These are phyloP conservation scores for Pulveroboletus sp. DNA, from an alignment of 768 basidiomycete species.

Conservation along the genomic window DNA sequence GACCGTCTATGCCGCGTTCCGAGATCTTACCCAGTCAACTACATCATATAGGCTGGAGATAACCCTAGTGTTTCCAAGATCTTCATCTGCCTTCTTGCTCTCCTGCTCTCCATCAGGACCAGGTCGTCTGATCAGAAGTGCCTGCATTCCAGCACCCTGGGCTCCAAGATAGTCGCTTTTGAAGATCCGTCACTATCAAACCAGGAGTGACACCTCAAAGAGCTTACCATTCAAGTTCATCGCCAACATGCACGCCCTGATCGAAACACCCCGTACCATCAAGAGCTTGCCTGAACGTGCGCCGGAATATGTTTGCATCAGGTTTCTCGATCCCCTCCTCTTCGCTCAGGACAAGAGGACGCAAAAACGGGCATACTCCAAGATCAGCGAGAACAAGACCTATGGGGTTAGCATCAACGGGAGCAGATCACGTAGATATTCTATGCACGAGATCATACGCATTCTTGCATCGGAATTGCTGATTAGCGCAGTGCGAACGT, in stretches of 20 bases:
- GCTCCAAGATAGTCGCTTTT: conserved; percentile 69
- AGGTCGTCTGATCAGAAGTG: conserved; percentile 54
- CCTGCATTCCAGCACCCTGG: conserved; percentile 48
- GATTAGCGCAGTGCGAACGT: conserved; percentile 55
- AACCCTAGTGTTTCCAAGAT: conserved; percentile 38
- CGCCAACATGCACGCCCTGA: conserved; percentile 71
- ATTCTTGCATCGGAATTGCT: conserved; percentile 76
- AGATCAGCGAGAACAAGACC: conserved; percentile 58
- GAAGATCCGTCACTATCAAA: conserved; percentile 3
- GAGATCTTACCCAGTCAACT: conserved; percentile 34
- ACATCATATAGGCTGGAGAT: conserved; percentile 38
- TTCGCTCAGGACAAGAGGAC: conserved; percentile 66
- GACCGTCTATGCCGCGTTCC: conserved; percentile 6
- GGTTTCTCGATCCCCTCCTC: conserved; percentile 73
- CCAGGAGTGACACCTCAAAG: background rate
- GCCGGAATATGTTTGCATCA: conserved; percentile 51
- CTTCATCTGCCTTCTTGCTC: conserved; percentile 39
- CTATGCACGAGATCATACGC: conserved; percentile 41
- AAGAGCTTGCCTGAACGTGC: conserved; percentile 30
- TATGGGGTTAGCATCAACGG: conserved; percentile 24
- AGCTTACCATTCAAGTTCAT: conserved; percentile 63
- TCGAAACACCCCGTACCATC: background rate
- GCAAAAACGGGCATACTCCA: conserved; percentile 45
- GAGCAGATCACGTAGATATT: background rate
- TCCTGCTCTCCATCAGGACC: conserved; percentile 48